A percentile compares a stretch with the other conserved stretches of the same genome.
Evolutionary conservation across 345 rosid species (phyloP).

Genomic region (Eucalyptus fibrosa): DNA sequence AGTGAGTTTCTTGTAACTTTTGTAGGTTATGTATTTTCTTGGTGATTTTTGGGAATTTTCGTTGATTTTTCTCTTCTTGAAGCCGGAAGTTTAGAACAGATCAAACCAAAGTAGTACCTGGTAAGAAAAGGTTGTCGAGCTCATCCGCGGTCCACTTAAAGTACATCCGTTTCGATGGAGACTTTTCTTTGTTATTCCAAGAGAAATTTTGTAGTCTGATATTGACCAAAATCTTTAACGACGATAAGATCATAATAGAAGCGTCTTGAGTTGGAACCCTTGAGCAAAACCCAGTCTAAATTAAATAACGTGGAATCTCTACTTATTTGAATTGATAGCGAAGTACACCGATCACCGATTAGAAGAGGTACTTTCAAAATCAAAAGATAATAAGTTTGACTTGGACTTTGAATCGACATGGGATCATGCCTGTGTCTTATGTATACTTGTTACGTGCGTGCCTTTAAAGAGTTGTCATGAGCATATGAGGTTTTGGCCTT

Average conservation of each 20-base stretch:
- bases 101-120: neutral
- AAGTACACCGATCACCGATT: fast-evolving
- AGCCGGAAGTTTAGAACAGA: neutral
- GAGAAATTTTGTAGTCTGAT: neutral
- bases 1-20: neutral
- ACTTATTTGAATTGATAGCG: neutral
- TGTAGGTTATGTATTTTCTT: neutral
- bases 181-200: too few species aligned
- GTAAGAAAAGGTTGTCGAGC: neutral
- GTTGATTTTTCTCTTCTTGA: neutral
- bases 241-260: fast-evolving
- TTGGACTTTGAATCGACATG: neutral
- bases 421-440: too few species aligned
- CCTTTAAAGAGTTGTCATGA: too few species aligned
- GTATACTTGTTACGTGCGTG: too few species aligned
- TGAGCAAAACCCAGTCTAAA: fast-evolving
- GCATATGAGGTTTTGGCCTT: too few species aligned
- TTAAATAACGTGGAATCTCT: fast-evolving
- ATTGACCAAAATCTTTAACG: neutral
- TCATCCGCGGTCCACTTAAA: neutral
- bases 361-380: fast-evolving
- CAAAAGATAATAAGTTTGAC: neutral
- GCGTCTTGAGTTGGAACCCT: fast-evolving
- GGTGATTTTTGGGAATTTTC: neutral
- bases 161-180: neutral